Conservation (phyloP, 2,329 filamentous ascomycete species). For the Thielaviopsis populi region DNA sequence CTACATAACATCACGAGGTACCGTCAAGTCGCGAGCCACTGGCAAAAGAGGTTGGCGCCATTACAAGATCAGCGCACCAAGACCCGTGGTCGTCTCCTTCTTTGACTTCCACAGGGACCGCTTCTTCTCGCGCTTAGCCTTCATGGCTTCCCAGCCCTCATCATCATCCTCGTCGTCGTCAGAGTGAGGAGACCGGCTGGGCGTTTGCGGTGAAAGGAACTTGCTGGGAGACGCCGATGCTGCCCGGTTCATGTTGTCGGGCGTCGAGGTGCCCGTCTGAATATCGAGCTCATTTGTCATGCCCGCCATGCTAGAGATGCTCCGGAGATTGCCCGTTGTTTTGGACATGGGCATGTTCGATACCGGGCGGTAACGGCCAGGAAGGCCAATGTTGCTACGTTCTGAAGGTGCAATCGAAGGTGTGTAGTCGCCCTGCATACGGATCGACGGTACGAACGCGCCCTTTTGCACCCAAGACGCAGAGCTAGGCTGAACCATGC, state of each 20-base stretch:
- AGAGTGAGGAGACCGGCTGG: conserved; percentile 26
- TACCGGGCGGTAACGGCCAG: conserved; percentile 80
- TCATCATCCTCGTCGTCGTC: conserved; percentile 48
- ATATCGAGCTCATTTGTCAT: conserved; percentile 19
- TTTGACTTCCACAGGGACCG: conserved; percentile 49
- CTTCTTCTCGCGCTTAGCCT: conserved; percentile 53
- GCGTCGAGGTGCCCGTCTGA: conserved; percentile 24
- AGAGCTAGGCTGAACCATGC: conserved; percentile 60
- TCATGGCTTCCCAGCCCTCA: conserved; percentile 55
- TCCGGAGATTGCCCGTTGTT: conserved; percentile 16
- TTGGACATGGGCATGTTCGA: conserved; percentile 41
- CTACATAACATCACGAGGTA: too few relatives aligned
- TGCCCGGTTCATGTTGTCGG: conserved; percentile 25
- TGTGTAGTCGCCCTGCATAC: conserved; percentile 48
- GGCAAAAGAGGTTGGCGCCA: background rate
- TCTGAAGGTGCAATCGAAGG: conserved; percentile 91
- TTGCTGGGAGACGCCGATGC: conserved; percentile 20
- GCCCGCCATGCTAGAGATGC: conserved; percentile 9
- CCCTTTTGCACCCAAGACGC: conserved; percentile 38
- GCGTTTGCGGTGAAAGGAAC: conserved; percentile 21
- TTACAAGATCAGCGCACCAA: conserved; percentile 33
- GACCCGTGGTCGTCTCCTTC: conserved; percentile 36
- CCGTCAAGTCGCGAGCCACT: background rate
- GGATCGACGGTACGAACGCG: conserved; percentile 36
- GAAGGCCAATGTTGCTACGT: conserved; percentile 82